Evolutionary conservation across 2,329 filamentous ascomycete species (phyloP).

Genomic region (Aspergillus sergii): DNA sequence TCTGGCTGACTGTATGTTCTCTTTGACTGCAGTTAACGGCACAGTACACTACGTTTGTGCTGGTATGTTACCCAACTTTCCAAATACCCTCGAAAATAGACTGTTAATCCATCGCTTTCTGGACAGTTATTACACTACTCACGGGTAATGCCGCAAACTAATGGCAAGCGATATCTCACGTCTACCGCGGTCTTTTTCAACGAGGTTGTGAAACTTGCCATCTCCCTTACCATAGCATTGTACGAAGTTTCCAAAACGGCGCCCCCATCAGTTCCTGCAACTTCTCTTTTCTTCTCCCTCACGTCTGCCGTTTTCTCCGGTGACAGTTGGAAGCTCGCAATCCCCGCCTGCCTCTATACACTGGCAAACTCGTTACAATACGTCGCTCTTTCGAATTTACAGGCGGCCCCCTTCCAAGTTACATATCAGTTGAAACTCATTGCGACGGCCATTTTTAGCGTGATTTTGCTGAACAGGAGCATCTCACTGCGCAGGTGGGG

Average conservation of each 20-base stretch:
- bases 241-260: slow-evolving; percentile 81
- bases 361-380: slow-evolving; percentile 94
- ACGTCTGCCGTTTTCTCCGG: slow-evolving; percentile 80
- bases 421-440: slow-evolving; percentile 94
- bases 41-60: slow-evolving; percentile 47
- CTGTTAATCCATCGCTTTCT: slow-evolving; percentile 14
- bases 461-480: slow-evolving; percentile 71
- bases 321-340: slow-evolving; percentile 92
- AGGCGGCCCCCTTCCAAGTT: slow-evolving; percentile 90
- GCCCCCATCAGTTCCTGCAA: slow-evolving; percentile 76
- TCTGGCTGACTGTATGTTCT: slow-evolving; percentile 12
- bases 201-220: slow-evolving; percentile 84
- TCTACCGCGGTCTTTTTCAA: slow-evolving; percentile 94
- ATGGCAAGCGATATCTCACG: slow-evolving; percentile 85
- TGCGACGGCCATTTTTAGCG: slow-evolving; percentile 84
- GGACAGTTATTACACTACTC: slow-evolving; percentile 88
- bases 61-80: slow-evolving; percentile 36
- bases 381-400: slow-evolving; percentile 84
- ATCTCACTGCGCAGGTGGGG: slow-evolving; percentile 77
- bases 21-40: slow-evolving; percentile 39
- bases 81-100: not conserved
- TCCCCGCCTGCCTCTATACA: slow-evolving; percentile 86
- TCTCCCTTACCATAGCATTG: slow-evolving; percentile 83
- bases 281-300: slow-evolving; percentile 77
- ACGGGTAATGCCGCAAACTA: slow-evolving; percentile 81